These are phyloP conservation scores for Chaetomiaceae sp. DNA, from an alignment of 2,329 filamentous ascomycete species.

Conservation along the genomic window DNA sequence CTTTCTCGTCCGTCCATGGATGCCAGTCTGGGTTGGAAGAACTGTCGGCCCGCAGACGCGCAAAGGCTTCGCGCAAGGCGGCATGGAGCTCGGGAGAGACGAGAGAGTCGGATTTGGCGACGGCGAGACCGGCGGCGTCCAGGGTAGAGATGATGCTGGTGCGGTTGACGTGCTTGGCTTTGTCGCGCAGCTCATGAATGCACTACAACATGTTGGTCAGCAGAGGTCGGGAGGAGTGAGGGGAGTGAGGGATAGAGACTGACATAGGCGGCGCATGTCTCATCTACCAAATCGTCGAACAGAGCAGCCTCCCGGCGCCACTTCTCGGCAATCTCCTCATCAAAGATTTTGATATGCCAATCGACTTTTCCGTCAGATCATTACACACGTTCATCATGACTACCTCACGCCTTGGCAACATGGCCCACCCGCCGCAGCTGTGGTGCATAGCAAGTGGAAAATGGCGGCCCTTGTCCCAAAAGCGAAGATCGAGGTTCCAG, in stretches of 20 bases:
- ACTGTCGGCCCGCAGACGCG: slow-evolving; percentile 40
- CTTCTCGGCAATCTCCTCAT: slow-evolving; percentile 30
- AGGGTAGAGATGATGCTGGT: slow-evolving; percentile 1
- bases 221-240: too few species aligned
- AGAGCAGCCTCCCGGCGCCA: slow-evolving; percentile 31
- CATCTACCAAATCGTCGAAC: slow-evolving; percentile 20
- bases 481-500: background rate
- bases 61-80: slow-evolving; percentile 35
- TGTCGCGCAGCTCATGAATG: slow-evolving; percentile 7
- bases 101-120: slow-evolving; percentile 49
- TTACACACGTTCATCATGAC: slow-evolving; percentile 34
- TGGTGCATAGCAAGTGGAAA: slow-evolving; percentile 2
- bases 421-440: background rate
- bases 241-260: too few species aligned
- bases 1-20: slow-evolving; percentile 46
- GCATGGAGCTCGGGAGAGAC: slow-evolving; percentile 32
- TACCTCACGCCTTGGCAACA: slow-evolving; percentile 29
- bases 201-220: background rate
- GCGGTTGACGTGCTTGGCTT: slow-evolving; percentile 5
- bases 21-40: slow-evolving; percentile 47
- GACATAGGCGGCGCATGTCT: slow-evolving; percentile 5
- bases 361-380: slow-evolving; percentile 34
- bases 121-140: slow-evolving; percentile 17
- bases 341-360: slow-evolving; percentile 34
- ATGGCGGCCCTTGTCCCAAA: background rate